Conservation (phyloP, 257 asterid species). For the Thymus mandschuricus region DNA sequence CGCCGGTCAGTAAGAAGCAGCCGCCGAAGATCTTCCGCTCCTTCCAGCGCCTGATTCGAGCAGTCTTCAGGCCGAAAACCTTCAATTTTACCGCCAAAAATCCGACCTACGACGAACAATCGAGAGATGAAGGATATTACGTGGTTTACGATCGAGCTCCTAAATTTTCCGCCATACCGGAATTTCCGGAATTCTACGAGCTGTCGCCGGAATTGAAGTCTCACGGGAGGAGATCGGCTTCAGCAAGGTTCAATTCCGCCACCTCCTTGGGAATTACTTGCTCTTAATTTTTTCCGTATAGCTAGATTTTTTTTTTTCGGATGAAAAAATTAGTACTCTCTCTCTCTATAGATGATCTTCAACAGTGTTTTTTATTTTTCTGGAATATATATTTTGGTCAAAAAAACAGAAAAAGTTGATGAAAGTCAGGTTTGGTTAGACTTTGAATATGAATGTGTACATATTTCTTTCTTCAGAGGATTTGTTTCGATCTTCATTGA, state of each 20-base stretch:
- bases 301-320: no score
- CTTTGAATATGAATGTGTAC: neutral
- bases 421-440: neutral
- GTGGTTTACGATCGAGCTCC: slow-evolving; percentile 16
- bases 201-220: slow-evolving; percentile 58
- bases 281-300: slow-evolving; percentile 23
- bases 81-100: slow-evolving; percentile 24
- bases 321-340: neutral
- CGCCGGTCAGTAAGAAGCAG: slow-evolving; percentile 37
- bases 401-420: neutral
- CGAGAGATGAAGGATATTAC: neutral
- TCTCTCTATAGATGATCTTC: neutral
- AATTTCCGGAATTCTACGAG: slow-evolving; percentile 47
- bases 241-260: slow-evolving; percentile 49
- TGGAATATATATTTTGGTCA: neutral
- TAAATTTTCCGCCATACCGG: slow-evolving; percentile 43
- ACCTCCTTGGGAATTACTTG: slow-evolving; percentile 55
- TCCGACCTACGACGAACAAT: neutral
- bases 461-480: neutral
- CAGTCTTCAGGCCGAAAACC: slow-evolving; percentile 50
- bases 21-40: slow-evolving; percentile 57
- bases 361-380: neutral
- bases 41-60: slow-evolving; percentile 53
- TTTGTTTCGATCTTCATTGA: neutral
- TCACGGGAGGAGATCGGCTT: slow-evolving; percentile 51